A percentile compares a stretch with the other conserved stretches of the same genome.
Conservation (phyloP, 2,329 filamentous ascomycete genomes). For the Metarhizium rileyi region DNA sequence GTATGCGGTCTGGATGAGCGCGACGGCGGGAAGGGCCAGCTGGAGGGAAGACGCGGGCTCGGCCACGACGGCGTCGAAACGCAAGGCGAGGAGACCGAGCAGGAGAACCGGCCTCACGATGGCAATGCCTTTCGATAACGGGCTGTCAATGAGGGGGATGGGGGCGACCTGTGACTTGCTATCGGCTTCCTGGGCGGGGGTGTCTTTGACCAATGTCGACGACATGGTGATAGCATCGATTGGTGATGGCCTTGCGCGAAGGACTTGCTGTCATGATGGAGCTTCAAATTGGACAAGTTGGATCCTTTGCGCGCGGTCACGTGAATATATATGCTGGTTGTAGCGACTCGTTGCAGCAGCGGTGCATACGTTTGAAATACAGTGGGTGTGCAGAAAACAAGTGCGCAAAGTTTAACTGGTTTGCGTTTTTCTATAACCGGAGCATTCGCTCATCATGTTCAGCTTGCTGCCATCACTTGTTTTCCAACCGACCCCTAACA, state of each 20-base stretch:
- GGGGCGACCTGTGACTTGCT: constrained; percentile 24
- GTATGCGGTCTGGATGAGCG: constrained; percentile 54
- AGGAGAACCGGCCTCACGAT: constrained; percentile 61
- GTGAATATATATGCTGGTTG: no score
- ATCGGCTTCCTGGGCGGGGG: constrained; percentile 19
- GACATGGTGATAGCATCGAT: constrained; percentile 31
- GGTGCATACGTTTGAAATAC: no score
- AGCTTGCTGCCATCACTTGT: no score
- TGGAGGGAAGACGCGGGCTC: constrained; percentile 59
- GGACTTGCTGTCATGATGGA: background rate
- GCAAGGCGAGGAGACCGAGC: constrained; percentile 50
- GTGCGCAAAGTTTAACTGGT: no score
- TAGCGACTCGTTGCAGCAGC: no score
- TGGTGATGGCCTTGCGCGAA: constrained; percentile 9
- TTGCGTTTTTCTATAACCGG: no score
- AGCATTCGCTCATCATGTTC: no score
- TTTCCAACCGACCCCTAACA: no score
- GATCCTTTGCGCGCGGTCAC: background rate
- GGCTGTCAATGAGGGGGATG: constrained; percentile 27
- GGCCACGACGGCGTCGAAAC: constrained; percentile 57
- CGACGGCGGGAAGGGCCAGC: constrained; percentile 50
- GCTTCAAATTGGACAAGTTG: background rate
- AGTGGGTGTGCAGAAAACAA: no score
- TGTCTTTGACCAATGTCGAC: constrained; percentile 21
- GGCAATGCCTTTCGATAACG: constrained; percentile 40